Evolutionary conservation across 2,329 filamentous ascomycete genomes (phyloP).

Genomic region (Leptographium procerum): DNA sequence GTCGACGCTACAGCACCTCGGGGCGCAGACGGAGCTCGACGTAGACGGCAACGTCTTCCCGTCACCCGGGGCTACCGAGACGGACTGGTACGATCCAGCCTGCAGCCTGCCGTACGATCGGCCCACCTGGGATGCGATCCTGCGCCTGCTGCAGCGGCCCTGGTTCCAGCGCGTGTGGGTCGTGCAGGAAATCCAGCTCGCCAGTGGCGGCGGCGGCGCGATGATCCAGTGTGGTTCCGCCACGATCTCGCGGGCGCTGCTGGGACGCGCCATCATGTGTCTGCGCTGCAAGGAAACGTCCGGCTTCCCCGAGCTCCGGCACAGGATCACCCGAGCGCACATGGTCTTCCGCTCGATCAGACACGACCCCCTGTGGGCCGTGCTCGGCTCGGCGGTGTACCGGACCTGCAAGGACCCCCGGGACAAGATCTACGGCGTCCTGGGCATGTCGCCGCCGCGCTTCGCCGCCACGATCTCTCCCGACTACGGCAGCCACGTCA

Average conservation of each 20-base stretch:
- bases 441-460: neutral
- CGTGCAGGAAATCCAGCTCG: neutral
- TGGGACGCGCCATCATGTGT: no score
- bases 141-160: neutral
- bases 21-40: neutral
- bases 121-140: neutral
- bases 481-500: neutral
- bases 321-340: neutral
- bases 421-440: neutral
- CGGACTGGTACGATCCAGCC: no score
- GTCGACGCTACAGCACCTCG: neutral
- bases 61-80: no score
- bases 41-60: no score
- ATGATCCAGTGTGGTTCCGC: no score
- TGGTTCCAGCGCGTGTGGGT: neutral
- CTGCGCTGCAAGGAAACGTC: no score
- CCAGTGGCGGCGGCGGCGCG: no score
- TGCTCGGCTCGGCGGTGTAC: neutral
- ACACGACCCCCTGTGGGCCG: no score
- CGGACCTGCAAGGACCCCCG: neutral
- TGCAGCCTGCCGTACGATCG: no score
- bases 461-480: neutral
- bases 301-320: no score
- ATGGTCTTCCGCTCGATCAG: neutral
- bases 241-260: no score